Evolutionary conservation across 257 asterid genomes (phyloP).

Genomic region (Capsicum pubescens): DNA sequence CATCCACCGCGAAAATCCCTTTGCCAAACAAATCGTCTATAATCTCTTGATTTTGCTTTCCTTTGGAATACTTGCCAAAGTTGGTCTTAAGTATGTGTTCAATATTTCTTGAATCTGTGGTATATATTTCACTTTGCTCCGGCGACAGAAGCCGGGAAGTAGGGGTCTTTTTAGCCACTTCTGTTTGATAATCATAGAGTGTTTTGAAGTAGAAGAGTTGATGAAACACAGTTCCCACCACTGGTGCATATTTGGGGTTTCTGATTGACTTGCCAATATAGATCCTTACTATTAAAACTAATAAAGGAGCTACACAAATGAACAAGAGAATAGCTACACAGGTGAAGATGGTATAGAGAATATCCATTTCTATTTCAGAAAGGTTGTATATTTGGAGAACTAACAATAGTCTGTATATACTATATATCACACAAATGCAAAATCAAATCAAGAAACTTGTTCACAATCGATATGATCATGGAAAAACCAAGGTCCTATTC

Average conservation of each 20-base stretch:
- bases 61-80: conserved; percentile 57
- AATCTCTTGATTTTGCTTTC: conserved; percentile 52
- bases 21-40: conserved; percentile 60
- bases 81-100: conserved; percentile 67
- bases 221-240: conserved; percentile 66
- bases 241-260: conserved; percentile 57
- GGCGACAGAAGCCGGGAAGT: conserved; percentile 58
- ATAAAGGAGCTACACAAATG: conserved; percentile 36
- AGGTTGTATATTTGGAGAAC: background rate
- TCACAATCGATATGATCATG: background rate
- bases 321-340: conserved; percentile 23
- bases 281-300: conserved; percentile 41
- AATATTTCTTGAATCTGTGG: conserved; percentile 56
- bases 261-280: conserved; percentile 55
- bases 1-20: conserved; percentile 74
- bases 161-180: conserved; percentile 42
- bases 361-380: background rate
- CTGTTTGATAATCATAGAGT: conserved; percentile 56
- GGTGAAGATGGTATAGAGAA: conserved; percentile 33
- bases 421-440: background rate
- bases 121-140: conserved; percentile 62
- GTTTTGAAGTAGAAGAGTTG: conserved; percentile 61
- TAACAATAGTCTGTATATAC: background rate
- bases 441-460: background rate
- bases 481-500: too few species aligned